Base-by-base conservation (phyloP, 1,139 yeast genomes). In the Taphrina pruni region DNA sequence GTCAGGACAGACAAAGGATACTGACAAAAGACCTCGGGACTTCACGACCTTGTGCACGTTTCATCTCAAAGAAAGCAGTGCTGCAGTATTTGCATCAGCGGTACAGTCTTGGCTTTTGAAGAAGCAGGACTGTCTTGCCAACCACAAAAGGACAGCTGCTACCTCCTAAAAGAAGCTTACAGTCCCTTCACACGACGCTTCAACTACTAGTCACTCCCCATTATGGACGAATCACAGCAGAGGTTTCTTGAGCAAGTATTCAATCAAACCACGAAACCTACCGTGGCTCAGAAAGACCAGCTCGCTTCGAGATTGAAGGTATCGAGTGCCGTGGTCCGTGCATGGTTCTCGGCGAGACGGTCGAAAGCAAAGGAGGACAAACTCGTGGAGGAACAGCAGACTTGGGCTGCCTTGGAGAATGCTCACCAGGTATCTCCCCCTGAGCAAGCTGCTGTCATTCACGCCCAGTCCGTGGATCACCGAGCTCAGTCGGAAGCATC, bases 341-440 rank as follows among this genome's bases (percentile, higher is more conserved):
- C 39, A 36, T 58, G 62, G 62, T 58, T 58, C 54, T 14, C 54
- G 21, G 62, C 9, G 26, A 43, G 62, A 43, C 51, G 54, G 8
- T 8, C 39, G 26, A 43, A 46, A 26, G 62, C 62, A 17, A 58
- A 46, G 54, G 62, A 38, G 12, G 62, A 58, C 51, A 58, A 58
- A 54, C 38, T 43, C 7, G 41, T 58, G 12, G 62, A 58, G 62
- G 62, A 43, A 39, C 43, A n/a, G 20, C 62, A 58, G 54, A 41
- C 62, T 17, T 36, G 43, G 45, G 46, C 62, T 45, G 62, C 62
- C 7, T 39, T 58, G 36, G 62, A 43, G 43, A 58, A 46, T 39
- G 62, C 62, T 20, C 62, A 58, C 26, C 62, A 58, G 6, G 46
- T 45, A 8, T 36, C 54, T 14, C 46, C 54, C 36, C 36, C 20